Evolutionary conservation across 352 stramenopile species (phyloP).

Genomic region (Phytopythium cucurbitacearum): DNA sequence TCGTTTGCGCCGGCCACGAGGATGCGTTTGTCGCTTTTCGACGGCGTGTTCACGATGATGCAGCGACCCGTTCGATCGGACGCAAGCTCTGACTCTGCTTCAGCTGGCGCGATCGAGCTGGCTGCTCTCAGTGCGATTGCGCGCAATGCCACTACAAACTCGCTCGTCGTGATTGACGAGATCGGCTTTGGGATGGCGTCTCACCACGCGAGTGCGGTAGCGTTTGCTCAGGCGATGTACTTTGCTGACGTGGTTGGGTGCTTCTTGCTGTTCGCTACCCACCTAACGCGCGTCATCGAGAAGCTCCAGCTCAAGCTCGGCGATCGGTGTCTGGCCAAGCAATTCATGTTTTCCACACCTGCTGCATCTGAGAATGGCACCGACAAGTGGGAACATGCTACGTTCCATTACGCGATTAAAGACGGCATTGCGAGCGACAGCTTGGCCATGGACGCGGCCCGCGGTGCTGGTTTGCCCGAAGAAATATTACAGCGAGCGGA

Average conservation of each 20-base stretch:
- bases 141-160: conserved; percentile 17
- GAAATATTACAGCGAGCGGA: conserved; percentile 13
- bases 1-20: conserved; percentile 46
- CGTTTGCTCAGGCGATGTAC: conserved; percentile 20
- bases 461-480: conserved; percentile 13
- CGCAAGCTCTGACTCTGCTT: conserved; percentile 3
- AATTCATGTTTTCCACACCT: conserved; percentile 15
- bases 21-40: conserved; percentile 41
- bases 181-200: conserved; percentile 33
- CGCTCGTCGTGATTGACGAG: conserved; percentile 43
- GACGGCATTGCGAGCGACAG: conserved; percentile 29
- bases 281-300: conserved; percentile 21
- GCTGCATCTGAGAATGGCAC: background rate
- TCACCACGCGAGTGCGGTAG: conserved; percentile 17
- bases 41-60: conserved; percentile 72
- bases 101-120: conserved; percentile 12
- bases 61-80: conserved; percentile 18
- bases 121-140: conserved; percentile 22
- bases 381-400: conserved; percentile 4
- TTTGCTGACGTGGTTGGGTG: conserved; percentile 24
- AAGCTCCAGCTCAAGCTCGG: conserved; percentile 11
- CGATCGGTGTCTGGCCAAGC: conserved; percentile 16
- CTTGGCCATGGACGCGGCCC: conserved; percentile 22
- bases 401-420: conserved; percentile 25
- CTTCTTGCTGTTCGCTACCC: conserved; percentile 32